Conservation (phyloP, 2,329 filamentous ascomycete genomes). For the Cyphellophora attinorum region DNA sequence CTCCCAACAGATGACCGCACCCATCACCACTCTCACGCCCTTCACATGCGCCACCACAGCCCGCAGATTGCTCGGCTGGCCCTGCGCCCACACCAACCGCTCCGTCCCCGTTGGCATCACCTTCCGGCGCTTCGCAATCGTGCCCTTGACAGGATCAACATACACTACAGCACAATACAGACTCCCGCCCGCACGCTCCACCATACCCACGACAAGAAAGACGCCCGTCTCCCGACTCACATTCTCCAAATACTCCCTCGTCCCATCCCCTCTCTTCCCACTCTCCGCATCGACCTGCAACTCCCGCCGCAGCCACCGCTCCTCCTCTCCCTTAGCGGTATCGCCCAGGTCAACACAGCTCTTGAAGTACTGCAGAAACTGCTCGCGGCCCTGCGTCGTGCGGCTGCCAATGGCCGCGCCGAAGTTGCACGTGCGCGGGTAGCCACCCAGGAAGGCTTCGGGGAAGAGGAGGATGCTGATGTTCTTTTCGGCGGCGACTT, state of each 20-base stretch:
- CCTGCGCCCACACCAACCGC: constrained; percentile 81
- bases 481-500: constrained; percentile 49
- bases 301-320: constrained; percentile 59
- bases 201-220: constrained; percentile 69
- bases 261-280: constrained; percentile 60
- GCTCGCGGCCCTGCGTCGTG: constrained; percentile 61
- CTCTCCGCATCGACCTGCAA: constrained; percentile 41
- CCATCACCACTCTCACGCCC: constrained; percentile 69
- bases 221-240: constrained; percentile 70
- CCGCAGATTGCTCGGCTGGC: constrained; percentile 65
- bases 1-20: constrained; percentile 90
- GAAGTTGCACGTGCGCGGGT: constrained; percentile 72
- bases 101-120: constrained; percentile 86
- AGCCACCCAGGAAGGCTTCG: constrained; percentile 85
- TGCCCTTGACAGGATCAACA: constrained; percentile 62
- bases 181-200: constrained; percentile 72
- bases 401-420: constrained; percentile 66
- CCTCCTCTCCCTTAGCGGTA: constrained; percentile 58
- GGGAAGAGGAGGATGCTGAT: constrained; percentile 75
- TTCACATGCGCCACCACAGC: constrained; percentile 72
- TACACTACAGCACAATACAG: constrained; percentile 78
- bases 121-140: constrained; percentile 79
- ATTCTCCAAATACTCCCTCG: constrained; percentile 66
- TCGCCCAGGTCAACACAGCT: constrained; percentile 76
- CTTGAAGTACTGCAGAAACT: constrained; percentile 73